phyloP scores from a whole-genome alignment of 2,329 filamentous ascomycete genomes.

The Phialemonium atrogriseum region DNA sequence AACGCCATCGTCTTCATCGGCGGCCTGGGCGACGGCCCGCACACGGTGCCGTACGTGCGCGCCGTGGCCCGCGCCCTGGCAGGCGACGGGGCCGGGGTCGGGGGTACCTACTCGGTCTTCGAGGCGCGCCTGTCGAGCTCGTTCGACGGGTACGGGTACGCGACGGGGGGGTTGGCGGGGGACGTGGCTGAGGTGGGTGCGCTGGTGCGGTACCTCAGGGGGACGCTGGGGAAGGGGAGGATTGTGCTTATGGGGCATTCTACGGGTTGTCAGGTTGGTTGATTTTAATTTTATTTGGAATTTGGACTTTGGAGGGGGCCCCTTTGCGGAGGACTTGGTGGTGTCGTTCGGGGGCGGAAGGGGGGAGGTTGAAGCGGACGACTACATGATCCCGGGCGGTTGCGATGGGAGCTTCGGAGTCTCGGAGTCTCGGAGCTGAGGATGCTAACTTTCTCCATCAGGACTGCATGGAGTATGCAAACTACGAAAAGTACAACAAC shows the following conservation, averaged over 20 bases:
- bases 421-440: background rate
- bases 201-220: constrained; percentile 45
- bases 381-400: too few relatives aligned
- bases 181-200: constrained; percentile 47
- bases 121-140: constrained; percentile 48
- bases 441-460: constrained; percentile 16
- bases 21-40: constrained; percentile 61
- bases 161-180: constrained; percentile 36
- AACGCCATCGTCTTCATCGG: constrained; percentile 64
- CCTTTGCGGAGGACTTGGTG: too few relatives aligned
- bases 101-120: constrained; percentile 40
- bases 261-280: constrained; percentile 45
- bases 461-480: constrained; percentile 49
- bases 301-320: too few relatives aligned
- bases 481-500: constrained; percentile 29
- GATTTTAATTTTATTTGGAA: too few relatives aligned
- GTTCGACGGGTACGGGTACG: constrained; percentile 43
- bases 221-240: constrained; percentile 34
- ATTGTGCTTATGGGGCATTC: constrained; percentile 51
- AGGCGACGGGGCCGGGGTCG: constrained; percentile 23
- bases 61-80: constrained; percentile 35
- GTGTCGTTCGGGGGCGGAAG: background rate
- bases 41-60: constrained; percentile 51
- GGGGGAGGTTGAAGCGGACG: too few relatives aligned
- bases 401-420: too few relatives aligned